Conservation (phyloP, 108 stramenopile species). For the Nitzschia inconspicua region DNA sequence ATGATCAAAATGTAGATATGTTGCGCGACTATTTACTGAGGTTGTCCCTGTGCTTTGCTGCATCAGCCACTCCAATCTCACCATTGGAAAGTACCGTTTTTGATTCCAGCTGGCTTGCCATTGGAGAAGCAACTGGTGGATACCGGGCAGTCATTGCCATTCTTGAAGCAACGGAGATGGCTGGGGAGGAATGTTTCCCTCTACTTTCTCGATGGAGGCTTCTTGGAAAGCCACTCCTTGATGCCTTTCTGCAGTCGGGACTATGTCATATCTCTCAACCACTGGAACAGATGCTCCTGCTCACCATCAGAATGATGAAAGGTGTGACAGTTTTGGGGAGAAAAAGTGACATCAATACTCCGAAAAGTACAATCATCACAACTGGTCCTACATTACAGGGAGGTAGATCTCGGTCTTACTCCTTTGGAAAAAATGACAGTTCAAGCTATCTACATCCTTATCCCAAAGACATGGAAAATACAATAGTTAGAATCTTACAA, state of each 20-base stretch:
- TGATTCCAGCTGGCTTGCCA: conserved; percentile 17
- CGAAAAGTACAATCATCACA: conserved; percentile 46
- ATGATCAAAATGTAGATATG: too few relatives aligned
- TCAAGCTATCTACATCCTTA: conserved; percentile 51
- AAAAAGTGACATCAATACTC: conserved; percentile 15
- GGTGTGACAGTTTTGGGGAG: conserved; percentile 50
- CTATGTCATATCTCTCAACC: conserved; percentile 8
- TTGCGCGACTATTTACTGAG: too few relatives aligned
- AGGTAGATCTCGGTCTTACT: conserved; percentile 70
- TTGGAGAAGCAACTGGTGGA: conserved; percentile 24
- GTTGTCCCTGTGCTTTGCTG: too few relatives aligned
- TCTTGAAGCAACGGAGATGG: conserved; percentile 53
- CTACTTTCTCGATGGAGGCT: conserved; percentile 51
- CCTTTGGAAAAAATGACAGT: conserved; percentile 57
- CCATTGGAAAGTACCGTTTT: too few relatives aligned
- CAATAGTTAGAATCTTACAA: conserved; percentile 46
- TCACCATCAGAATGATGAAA: conserved; percentile 61
- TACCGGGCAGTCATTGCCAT: conserved; percentile 39
- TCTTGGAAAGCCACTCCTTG: conserved; percentile 53
- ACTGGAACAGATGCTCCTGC: conserved; percentile 23
- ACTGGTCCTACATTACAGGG: conserved; percentile 70
- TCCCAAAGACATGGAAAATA: conserved; percentile 58
- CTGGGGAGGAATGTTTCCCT: conserved; percentile 68
- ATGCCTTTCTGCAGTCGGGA: conserved; percentile 5
- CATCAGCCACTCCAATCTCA: too few relatives aligned